Evolutionary conservation across 2,329 filamentous ascomycete genomes (phyloP).

Genomic region (Phialophora verrucosa): DNA sequence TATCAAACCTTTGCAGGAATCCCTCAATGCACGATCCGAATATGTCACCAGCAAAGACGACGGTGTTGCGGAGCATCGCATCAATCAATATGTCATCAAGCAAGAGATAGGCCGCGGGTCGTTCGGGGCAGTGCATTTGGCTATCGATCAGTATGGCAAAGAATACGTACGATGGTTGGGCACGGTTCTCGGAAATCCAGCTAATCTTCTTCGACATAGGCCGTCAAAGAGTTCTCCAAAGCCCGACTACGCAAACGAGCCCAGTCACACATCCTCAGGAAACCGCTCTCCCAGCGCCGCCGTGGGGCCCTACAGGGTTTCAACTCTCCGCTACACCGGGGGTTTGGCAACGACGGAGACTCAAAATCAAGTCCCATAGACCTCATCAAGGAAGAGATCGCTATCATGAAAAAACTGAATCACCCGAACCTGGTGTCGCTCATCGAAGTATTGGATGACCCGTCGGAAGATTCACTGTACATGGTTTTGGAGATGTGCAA

Average conservation of each 20-base stretch:
- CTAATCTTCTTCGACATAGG: constrained; percentile 58
- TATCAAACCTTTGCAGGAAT: constrained; percentile 66
- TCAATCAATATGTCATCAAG: constrained; percentile 94
- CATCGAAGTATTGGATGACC: constrained; percentile 94
- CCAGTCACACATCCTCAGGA: constrained; percentile 83
- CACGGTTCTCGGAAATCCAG: not conserved
- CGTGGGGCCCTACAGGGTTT: constrained; percentile 60
- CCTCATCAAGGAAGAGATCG: constrained; percentile 93
- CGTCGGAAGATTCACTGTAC: constrained; percentile 92
- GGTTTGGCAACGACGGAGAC: constrained; percentile 59
- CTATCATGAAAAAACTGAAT: constrained; percentile 98
- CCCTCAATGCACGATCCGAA: constrained; percentile 84
- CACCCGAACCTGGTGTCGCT: constrained; percentile 92
- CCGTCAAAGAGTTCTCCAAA: constrained; percentile 98
- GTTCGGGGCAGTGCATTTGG: constrained; percentile 90
- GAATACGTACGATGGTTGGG: constrained; percentile 76
- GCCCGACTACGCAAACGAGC: constrained; percentile 84
- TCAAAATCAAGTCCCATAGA: constrained; percentile 68
- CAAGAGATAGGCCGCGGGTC: constrained; percentile 97
- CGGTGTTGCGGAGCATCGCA: constrained; percentile 78
- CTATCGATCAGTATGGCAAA: constrained; percentile 84
- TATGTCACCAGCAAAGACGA: constrained; percentile 85
- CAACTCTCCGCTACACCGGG: constrained; percentile 68
- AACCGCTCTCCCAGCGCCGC: constrained; percentile 59
- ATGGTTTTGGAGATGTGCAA: constrained; percentile 99